Evolutionary conservation across 2,329 filamentous ascomycete species (phyloP), one percentile per base, ranked within the genome.

Genomic region (Xylariaceae sp.): DNA sequence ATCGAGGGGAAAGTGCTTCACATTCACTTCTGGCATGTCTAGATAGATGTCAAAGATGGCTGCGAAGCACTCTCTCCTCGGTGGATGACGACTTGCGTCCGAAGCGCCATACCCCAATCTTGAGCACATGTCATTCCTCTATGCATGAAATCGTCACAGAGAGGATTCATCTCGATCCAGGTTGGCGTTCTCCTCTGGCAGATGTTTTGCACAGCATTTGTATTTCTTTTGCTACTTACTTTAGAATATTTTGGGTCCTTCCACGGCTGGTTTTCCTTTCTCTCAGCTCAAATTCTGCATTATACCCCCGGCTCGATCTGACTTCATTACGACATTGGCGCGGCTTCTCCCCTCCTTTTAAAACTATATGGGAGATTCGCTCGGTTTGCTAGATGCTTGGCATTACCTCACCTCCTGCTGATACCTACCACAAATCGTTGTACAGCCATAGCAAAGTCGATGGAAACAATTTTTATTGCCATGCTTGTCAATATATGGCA

Each of bases 271-370:
- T 46, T 29, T 55, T 47, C 42, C 33, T 19, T 47, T 44, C 39
- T 47, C 40, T 49, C 46, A 54, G 52, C 49, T 59, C n/a, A n/a
- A 53, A 55, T 58, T 61, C 50, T 58, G 55, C 58, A 61, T 60
- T 61, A 62, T 62, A 62, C 59, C 59, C 54, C 55, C 46, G 51
- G 55, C 43, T 55, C 52, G 47, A 58, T 52, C 57, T 49, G 49
- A 44, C 54, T 37, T 51, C 55, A 50, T 52, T 56, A 53, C 56
- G 52, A 56, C 52, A 55, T 55, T 52, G 45, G 47, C 49, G 48
- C 52, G 48, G 53, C 41, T 54, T 54, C 55, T 51, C 37, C 33
- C 48, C 45, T 38, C 42, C n/a, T n/a, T n/a, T 38, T 32, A 34
- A 45, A 40, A 42, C 42, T 46, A 51, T 48, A 47, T 44, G 44